Base-by-base conservation (phyloP, 2,329 filamentous ascomycete species). In the Fusarium sp. region DNA sequence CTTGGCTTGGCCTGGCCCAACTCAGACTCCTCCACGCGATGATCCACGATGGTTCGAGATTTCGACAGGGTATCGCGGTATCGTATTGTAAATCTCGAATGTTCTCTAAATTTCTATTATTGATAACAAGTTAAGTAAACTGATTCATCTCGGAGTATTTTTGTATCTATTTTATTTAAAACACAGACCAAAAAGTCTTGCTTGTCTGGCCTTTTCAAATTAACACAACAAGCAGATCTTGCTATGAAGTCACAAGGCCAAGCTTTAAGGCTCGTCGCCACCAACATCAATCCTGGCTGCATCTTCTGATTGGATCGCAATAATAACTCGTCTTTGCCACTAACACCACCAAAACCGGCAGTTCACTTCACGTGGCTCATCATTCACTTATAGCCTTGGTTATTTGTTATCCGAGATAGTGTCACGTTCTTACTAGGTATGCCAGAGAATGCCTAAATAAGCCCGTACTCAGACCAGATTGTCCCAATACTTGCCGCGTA, bases 1-100 rank as follows among this genome's bases (percentile, higher is more conserved):
- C 32, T 23, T 23, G 23, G 23, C 48, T 50, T 65, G 60, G 33
- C 52, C 46, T 55, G 26, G 37, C 23, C 18, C 33, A 53, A 20
- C 32, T 61, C 59, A 49, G 64, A 55, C 58, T 61, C 59, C 55
- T 59, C 59, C 52, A 56, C 52, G 54, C 70, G 52, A 67, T 53
- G 69, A 60, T 59, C 61, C 53, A 60, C 49, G 62, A 73, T 68
- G 61, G 61, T 69, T 72, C 50, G 62, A 66, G 68, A 65, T 60
- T 55, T 20, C 32, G 18, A 60, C 52, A 60, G 53, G 69, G 44
- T 57, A 52, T 38, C 46, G 53, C 38, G 58, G 46, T 41, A 50
- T 33, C 15, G 23, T 14, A 23, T 23, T 23, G 23, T 33, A 18
- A 20, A 41, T 32, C 32, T 59, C 27, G 41, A 68, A 64, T 23